Percentiles rank a stretch among this genome's conserved stretches.
These are phyloP conservation scores for Diaporthe longicolla DNA, from an alignment of 2,329 filamentous ascomycete species.

Conservation along the genomic window DNA sequence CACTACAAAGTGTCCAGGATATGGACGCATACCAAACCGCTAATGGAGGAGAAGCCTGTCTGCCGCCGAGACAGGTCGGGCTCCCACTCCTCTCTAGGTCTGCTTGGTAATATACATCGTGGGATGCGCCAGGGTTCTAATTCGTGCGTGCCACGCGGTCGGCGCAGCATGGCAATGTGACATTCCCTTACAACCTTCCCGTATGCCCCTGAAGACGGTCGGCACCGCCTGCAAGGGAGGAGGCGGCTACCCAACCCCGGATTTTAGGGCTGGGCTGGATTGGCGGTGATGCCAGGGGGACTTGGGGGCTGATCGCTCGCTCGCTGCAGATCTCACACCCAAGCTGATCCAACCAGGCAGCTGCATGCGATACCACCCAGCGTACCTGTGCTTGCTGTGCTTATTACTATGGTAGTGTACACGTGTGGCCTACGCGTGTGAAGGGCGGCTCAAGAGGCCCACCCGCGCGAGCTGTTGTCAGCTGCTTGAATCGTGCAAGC, in stretches of 20 bases:
- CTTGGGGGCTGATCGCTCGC: conserved; percentile 17
- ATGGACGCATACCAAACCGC: too few species aligned
- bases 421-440: not conserved
- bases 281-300: conserved; percentile 29
- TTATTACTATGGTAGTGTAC: too few species aligned
- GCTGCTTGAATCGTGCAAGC: conserved; percentile 19
- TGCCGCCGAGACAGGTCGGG: not conserved
- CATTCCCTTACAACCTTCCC: not conserved
- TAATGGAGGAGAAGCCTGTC: not conserved
- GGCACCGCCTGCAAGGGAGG: not conserved
- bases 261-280: conserved; percentile 41
- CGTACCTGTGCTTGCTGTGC: not conserved
- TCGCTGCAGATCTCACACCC: conserved; percentile 7
- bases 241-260: conserved; percentile 38
- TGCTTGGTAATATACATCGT: not conserved
- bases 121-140: not conserved
- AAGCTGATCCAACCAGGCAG: conserved; percentile 15
- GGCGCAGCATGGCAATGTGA: not conserved
- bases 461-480: conserved; percentile 1
- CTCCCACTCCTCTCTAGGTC: not conserved
- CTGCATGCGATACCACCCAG: conserved; percentile 8
- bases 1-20: not conserved
- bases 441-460: not conserved
- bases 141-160: not conserved
- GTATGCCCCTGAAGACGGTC: conserved; percentile 28